These are phyloP conservation scores for Corymbia citriodora DNA, from an alignment of 441 rosid species.

Conservation along the genomic window DNA sequence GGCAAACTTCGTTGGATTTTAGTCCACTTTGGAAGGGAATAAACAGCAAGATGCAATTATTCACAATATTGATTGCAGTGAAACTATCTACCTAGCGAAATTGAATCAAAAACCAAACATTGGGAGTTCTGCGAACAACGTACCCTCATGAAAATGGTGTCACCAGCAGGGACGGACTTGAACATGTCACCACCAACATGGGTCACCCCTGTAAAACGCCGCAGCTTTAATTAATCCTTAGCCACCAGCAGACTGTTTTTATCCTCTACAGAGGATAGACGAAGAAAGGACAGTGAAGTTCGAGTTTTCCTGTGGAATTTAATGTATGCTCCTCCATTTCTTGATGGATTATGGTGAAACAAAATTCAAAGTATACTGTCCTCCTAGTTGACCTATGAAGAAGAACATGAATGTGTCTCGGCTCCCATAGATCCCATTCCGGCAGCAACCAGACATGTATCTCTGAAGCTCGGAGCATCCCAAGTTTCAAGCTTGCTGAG, in stretches of 20 bases:
- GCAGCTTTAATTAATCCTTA: neutral
- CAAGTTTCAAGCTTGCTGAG: neutral
- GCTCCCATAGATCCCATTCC: neutral
- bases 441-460: neutral
- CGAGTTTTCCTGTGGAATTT: neutral
- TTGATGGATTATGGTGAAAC: neutral
- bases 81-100: neutral
- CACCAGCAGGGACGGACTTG: constrained; percentile 41
- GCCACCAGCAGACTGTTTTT: neutral
- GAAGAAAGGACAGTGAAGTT: neutral
- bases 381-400: neutral
- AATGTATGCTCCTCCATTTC: neutral
- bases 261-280: neutral
- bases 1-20: neutral
- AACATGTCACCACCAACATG: constrained; percentile 71
- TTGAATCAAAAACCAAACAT: neutral
- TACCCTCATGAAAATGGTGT: constrained; percentile 64
- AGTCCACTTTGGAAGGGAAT: neutral
- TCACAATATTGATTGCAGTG: accelerated
- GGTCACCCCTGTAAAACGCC: constrained; percentile 28
- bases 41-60: neutral
- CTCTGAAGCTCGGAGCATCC: neutral
- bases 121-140: neutral
- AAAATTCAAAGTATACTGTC: neutral
- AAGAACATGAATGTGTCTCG: neutral